These are phyloP conservation scores for Pseudocercospora vitis DNA, from an alignment of 2,329 filamentous ascomycete genomes.

Conservation along the genomic window DNA sequence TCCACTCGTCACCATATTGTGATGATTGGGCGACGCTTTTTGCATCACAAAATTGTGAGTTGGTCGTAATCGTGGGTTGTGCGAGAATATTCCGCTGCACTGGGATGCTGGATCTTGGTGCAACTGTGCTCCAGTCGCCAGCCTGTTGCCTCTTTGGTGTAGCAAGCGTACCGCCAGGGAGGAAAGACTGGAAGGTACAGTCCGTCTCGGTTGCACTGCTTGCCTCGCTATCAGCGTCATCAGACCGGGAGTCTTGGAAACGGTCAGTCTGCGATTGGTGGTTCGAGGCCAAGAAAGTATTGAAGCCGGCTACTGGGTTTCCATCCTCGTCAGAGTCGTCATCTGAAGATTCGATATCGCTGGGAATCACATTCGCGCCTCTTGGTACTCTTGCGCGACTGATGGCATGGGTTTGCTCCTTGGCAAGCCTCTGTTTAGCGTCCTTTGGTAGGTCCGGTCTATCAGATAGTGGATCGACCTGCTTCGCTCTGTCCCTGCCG, in stretches of 20 bases:
- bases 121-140: constrained; percentile 8
- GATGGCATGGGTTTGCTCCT: constrained; percentile 16
- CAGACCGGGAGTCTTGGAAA: no score
- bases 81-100: no score
- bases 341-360: constrained; percentile 10
- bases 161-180: constrained; percentile 1
- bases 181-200: background rate
- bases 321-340: constrained; percentile 13
- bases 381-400: constrained; percentile 23
- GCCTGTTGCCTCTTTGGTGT: background rate
- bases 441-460: constrained; percentile 27
- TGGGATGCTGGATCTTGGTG: background rate
- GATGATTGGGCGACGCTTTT: no score
- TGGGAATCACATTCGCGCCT: constrained; percentile 15
- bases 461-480: constrained; percentile 17
- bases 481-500: constrained; percentile 22
- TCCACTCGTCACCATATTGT: no score
- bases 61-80: no score
- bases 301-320: background rate
- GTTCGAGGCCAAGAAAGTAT: background rate
- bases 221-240: background rate
- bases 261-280: no score
- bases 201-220: constrained; percentile 3
- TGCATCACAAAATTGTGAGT: background rate
- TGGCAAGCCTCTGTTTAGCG: constrained; percentile 21